These are phyloP conservation scores for Chrysoporthe austroafricana DNA, from an alignment of 2,329 filamentous ascomycete species.

Conservation along the genomic window DNA sequence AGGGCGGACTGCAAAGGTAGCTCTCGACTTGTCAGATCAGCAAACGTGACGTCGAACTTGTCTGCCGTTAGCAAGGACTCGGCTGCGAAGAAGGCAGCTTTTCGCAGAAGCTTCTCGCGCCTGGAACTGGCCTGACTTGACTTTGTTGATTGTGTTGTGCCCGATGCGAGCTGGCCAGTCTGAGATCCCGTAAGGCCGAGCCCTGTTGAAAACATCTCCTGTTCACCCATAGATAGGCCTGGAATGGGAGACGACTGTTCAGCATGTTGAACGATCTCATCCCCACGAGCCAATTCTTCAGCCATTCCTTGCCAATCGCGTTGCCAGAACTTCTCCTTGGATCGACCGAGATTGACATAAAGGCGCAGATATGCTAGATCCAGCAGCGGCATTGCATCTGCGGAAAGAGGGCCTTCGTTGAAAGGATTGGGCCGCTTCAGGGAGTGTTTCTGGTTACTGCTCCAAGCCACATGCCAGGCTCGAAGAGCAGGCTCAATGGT, in stretches of 20 bases:
- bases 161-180: conserved; percentile 53
- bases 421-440: conserved; percentile 84
- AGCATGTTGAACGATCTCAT: conserved; percentile 74
- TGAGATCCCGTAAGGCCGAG: conserved; percentile 57
- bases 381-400: conserved; percentile 87
- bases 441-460: conserved; percentile 81
- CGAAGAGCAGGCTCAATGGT: conserved; percentile 93
- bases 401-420: conserved; percentile 79
- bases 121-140: conserved; percentile 61
- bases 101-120: conserved; percentile 85
- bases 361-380: conserved; percentile 91
- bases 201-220: conserved; percentile 50
- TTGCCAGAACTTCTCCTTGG: conserved; percentile 93
- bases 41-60: conserved; percentile 82
- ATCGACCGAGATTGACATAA: conserved; percentile 89
- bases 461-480: conserved; percentile 94
- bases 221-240: conserved; percentile 11
- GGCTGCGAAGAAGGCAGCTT: conserved; percentile 93
- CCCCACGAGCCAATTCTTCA: conserved; percentile 78
- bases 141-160: conserved; percentile 42
- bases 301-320: conserved; percentile 92
- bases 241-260: conserved; percentile 56
- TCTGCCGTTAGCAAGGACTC: conserved; percentile 90
- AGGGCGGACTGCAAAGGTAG: conserved; percentile 88
- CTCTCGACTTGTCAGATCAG: conserved; percentile 81